Evolutionary conservation across 768 basidiomycete genomes (phyloP).

Genomic region (Mycena belliarum): DNA sequence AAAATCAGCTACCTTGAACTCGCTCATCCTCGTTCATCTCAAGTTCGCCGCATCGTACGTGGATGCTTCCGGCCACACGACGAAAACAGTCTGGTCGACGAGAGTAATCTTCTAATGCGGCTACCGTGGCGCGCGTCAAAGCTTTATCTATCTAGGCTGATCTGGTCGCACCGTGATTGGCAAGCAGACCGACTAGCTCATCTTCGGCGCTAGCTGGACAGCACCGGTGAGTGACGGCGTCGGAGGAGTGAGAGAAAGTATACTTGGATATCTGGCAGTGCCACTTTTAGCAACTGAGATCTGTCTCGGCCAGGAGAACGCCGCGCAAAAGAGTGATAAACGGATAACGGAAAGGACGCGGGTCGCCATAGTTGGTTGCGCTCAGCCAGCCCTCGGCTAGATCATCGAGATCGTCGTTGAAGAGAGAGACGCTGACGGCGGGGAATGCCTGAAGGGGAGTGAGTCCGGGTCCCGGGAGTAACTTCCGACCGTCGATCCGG

Average conservation of each 20-base stretch:
- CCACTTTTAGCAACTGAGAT: background rate
- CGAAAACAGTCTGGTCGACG: slow-evolving; percentile 67
- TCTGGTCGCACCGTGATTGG: slow-evolving; percentile 15
- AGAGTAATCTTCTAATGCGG: slow-evolving; percentile 42
- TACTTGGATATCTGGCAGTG: slow-evolving; percentile 10
- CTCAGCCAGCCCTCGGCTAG: background rate
- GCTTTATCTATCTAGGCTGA: background rate
- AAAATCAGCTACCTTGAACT: slow-evolving; percentile 47
- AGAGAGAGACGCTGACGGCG: slow-evolving; percentile 3
- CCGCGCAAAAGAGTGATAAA: slow-evolving; percentile 14
- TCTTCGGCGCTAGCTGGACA: slow-evolving; percentile 2
- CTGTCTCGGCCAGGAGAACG: slow-evolving; percentile 12
- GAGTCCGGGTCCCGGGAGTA: too few relatives aligned
- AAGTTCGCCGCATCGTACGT: slow-evolving; percentile 51
- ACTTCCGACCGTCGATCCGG: background rate
- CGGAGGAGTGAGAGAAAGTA: background rate
- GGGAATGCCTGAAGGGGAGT: slow-evolving; percentile 1
- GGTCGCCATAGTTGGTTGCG: slow-evolving; percentile 14
- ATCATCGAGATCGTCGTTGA: slow-evolving; percentile 8
- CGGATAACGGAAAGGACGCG: slow-evolving; percentile 2
- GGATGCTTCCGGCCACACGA: slow-evolving; percentile 48
- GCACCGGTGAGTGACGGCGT: background rate
- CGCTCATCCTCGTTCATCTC: slow-evolving; percentile 63
- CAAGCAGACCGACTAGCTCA: slow-evolving; percentile 15
- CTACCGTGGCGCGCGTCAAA: slow-evolving; percentile 34